phyloP scores from a whole-genome alignment of 2,329 filamentous ascomycete species.

The Phoma sp. region DNA sequence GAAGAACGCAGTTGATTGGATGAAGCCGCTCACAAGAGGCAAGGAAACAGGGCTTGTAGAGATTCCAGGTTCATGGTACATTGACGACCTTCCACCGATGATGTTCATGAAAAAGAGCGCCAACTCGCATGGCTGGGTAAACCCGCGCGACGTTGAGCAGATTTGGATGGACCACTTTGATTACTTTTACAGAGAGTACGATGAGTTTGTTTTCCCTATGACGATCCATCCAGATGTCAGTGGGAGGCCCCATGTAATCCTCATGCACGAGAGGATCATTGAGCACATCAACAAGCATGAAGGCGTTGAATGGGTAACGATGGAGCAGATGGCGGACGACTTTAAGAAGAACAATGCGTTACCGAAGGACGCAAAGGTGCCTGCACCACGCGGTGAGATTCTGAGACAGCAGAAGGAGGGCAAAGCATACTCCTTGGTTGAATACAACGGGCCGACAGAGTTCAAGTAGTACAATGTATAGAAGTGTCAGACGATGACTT shows the following conservation, averaged over 20 bases:
- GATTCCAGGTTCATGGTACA: conserved; percentile 57
- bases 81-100: conserved; percentile 60
- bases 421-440: conserved; percentile 33
- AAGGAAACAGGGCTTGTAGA: conserved; percentile 68
- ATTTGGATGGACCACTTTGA: conserved; percentile 71
- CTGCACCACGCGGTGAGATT: conserved; percentile 60
- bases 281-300: conserved; percentile 70
- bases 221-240: conserved; percentile 73
- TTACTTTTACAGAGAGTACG: conserved; percentile 77
- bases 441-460: conserved; percentile 28
- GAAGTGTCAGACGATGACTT: neutral
- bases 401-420: conserved; percentile 51
- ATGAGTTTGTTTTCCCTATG: conserved; percentile 78
- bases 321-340: conserved; percentile 73
- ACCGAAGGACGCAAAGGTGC: conserved; percentile 65
- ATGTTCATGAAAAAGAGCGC: conserved; percentile 72
- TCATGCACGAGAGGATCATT: conserved; percentile 76
- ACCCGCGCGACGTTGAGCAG: conserved; percentile 64
- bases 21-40: conserved; percentile 68
- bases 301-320: conserved; percentile 70
- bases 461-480: neutral
- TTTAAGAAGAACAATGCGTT: conserved; percentile 71
- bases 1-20: conserved; percentile 67
- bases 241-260: conserved; percentile 71
- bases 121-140: conserved; percentile 67